Percentiles rank a stretch among this genome's conserved stretches.
These are phyloP conservation scores for Phytophthora gonapodyides DNA, from an alignment of 352 stramenopile genomes.

Conservation along the genomic window DNA sequence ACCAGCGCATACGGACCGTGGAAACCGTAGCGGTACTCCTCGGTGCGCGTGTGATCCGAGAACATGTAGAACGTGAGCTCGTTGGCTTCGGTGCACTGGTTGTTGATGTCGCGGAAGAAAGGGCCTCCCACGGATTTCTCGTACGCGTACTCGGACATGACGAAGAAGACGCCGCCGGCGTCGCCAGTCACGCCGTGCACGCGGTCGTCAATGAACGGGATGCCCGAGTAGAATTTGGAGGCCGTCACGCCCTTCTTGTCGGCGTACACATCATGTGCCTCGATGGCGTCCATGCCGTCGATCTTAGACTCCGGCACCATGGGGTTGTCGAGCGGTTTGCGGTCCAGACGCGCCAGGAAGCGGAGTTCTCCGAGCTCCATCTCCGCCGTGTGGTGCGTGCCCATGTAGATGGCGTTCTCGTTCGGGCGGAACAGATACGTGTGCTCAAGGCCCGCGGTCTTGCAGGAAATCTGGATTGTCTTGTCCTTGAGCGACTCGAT, in stretches of 20 bases:
- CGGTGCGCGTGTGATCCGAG: slow-evolving; percentile 57
- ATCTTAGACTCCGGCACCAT: slow-evolving; percentile 39
- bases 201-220: slow-evolving; percentile 46
- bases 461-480: slow-evolving; percentile 54
- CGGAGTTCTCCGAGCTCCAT: slow-evolving; percentile 48
- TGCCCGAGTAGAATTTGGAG: slow-evolving; percentile 53
- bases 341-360: slow-evolving; percentile 50
- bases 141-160: slow-evolving; percentile 52
- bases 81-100: slow-evolving; percentile 54
- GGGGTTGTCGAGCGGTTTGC: slow-evolving; percentile 40
- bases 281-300: slow-evolving; percentile 44
- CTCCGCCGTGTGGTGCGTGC: slow-evolving; percentile 50
- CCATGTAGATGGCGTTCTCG: slow-evolving; percentile 66
- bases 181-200: slow-evolving; percentile 49
- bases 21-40: slow-evolving; percentile 62
- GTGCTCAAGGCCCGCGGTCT: slow-evolving; percentile 41
- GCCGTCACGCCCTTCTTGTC: slow-evolving; percentile 36
- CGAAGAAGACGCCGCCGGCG: slow-evolving; percentile 50
- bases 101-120: slow-evolving; percentile 71
- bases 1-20: slow-evolving; percentile 58
- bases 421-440: slow-evolving; percentile 58
- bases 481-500: slow-evolving; percentile 43
- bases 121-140: slow-evolving; percentile 53
- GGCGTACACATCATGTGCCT: slow-evolving; percentile 49
- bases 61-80: slow-evolving; percentile 66